Percentiles rank a stretch among this genome's conserved stretches.
phyloP scores from a whole-genome alignment of 352 stramenopile species.

The Phytophthora citrophthora region DNA sequence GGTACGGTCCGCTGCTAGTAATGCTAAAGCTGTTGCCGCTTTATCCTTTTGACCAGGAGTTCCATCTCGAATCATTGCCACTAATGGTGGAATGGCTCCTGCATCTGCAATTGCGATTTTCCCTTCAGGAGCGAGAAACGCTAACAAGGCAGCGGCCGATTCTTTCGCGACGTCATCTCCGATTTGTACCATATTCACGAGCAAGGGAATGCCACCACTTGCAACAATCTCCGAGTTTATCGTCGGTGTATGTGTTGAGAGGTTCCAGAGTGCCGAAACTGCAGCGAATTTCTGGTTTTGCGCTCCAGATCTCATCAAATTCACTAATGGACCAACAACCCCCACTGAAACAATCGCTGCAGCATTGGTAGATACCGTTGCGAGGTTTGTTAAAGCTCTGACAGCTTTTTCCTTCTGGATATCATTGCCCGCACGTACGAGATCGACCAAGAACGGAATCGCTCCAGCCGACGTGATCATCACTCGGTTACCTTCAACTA shows the following conservation, averaged over 20 bases:
- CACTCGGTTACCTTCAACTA: not conserved
- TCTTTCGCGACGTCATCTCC: too few species aligned
- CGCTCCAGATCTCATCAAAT: not conserved
- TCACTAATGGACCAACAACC: constrained; percentile 3
- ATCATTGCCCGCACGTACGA: not conserved
- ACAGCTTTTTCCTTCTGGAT: constrained; percentile 4
- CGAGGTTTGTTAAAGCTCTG: not conserved
- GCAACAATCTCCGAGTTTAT: too few species aligned
- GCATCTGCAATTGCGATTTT: too few species aligned
- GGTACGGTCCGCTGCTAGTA: too few species aligned
- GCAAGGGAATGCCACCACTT: too few species aligned
- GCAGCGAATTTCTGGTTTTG: constrained; percentile 2
- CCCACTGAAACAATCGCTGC: not conserved
- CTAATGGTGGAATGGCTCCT: too few species aligned
- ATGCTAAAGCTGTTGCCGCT: too few species aligned
- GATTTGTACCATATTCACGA: too few species aligned
- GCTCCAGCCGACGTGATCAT: not conserved
- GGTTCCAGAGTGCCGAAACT: not conserved
- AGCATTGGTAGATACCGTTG: not conserved
- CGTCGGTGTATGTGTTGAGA: not conserved
- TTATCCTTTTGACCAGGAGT: too few species aligned
- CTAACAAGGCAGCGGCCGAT: too few species aligned
- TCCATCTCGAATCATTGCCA: too few species aligned
- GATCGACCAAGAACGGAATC: not conserved
- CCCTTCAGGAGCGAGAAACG: too few species aligned